Evolutionary conservation across 768 basidiomycete genomes (phyloP), one percentile per base, ranked within the genome.

Genomic region (Lactifluus piperatus): DNA sequence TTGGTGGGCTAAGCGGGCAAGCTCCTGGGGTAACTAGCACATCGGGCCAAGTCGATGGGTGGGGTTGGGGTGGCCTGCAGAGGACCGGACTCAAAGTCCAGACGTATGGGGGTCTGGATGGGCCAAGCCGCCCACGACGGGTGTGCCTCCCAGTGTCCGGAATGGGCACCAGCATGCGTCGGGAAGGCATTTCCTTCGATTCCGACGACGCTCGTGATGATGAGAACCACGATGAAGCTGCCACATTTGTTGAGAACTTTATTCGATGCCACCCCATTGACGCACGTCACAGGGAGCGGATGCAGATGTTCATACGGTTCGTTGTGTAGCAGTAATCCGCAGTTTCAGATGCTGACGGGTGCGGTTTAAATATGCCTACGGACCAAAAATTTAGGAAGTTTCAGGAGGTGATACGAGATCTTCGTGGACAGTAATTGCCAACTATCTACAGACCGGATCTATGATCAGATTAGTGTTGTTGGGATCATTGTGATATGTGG

Each of bases 361-460:
- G 26, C 39, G 13, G 3, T 34, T 36, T 58, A 16, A 57, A 84
- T 82, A 77, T 84, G 75, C 69, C 80, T 2, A 78, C 82, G 3
- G 71, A 82, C 27, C 73, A 81, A 41, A 83, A 84, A 63, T 63
- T 84, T 1, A 64, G 72, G 55, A 76, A 76, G 59, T 84, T 84
- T 26, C 67, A 77, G 50, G 78, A 79, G 61, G 70, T 78, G 7
- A 75, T 83, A 59, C 71, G 70, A 34, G 71, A 69, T 53, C 68
- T 82, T 20, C 73, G 64, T 22, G 45, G 37, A 22, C 34, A 60
- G 59, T 50, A 59, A 67, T n/a, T 52, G n/a, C n/a, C 46, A 5
- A 7, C 26, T 34, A 44, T 20, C 41, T 43, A 39, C n/a, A 18
- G 37, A 39, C n/a, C 29, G 39, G 51, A 50, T 55, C 20, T 36